Base-by-base conservation (phyloP, 148 eudicot genomes). In the Oxyria digyna region DNA sequence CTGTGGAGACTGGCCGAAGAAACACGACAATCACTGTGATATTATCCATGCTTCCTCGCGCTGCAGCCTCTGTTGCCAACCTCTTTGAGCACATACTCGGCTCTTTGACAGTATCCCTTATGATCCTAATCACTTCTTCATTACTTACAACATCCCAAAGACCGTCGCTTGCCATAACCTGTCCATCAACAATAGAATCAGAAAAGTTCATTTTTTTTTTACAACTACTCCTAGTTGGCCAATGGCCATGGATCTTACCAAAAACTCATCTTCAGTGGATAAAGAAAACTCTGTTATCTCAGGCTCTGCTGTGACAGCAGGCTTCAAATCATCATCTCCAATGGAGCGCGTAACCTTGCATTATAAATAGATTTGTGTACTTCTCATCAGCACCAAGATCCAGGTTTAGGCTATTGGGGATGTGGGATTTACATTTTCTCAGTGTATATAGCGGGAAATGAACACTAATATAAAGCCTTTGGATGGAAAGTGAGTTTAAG, bases 161-260 rank as follows among this genome's bases (percentile, higher is more conserved):
- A 57, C 99, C 97, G 64, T 94, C 99, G 67, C 99, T 94, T 26
- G 96, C 99, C 87, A 94, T 87, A 62, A 94, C 96, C 99, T 94
- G 77, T 73, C 31, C 18, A 24, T 11, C 55, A 48, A 55, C 48
- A 17, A 70, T 42, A 26, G 42, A 29, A 29, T 26, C 62, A 69
- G n/a, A 43, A 0, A 33, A 69, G 21, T 43, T 69, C 48, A 0
- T 26, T 4, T 46, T 1, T 2, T 43, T 6, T n/a, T 6, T 4
- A 46, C 23, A 17, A 46, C 52, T 46, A 4, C 43, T 11, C 55
- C 32, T 20, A 49, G 8, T 4, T 62, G 74, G 62, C 40, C 72
- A 38, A 33, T n/a, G n/a, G n/a, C n/a, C n/a, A n/a, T n/a, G 67
- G 52, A 68, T 62, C 80, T 62, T 81, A 94, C 99, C 81, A 94